These are phyloP conservation scores for Schizochytrium sp. DNA, from an alignment of 108 stramenopile genomes.

Conservation along the genomic window DNA sequence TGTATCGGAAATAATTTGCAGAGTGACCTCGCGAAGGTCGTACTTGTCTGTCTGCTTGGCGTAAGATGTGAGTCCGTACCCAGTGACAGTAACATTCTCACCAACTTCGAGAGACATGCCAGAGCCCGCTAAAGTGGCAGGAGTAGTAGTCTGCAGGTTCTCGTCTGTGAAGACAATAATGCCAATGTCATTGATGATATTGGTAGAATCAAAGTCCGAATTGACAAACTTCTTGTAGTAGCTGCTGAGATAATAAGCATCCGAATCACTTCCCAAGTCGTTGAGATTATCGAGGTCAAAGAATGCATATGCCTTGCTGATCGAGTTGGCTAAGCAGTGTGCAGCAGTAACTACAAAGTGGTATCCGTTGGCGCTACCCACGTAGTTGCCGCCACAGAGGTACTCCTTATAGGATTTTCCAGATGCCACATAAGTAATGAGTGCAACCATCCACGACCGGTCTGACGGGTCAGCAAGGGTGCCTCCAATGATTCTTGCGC, in stretches of 20 bases:
- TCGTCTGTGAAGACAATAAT: neutral
- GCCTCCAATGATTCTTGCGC: neutral
- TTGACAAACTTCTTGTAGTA: too few species aligned
- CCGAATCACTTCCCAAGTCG: too few species aligned
- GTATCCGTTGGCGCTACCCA: neutral
- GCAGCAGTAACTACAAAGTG: neutral
- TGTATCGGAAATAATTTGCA: neutral
- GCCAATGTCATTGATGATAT: neutral
- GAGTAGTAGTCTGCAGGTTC: neutral
- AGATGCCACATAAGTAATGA: neutral
- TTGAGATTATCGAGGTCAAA: neutral
- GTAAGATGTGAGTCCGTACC: neutral
- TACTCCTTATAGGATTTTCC: neutral
- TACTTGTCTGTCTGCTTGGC: neutral
- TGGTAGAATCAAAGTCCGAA: too few species aligned
- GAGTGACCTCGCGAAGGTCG: neutral
- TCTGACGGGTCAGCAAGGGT: neutral
- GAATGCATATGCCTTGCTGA: neutral
- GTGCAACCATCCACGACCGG: neutral
- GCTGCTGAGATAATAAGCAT: too few species aligned
- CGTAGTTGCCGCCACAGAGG: neutral
- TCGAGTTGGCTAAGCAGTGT: neutral
- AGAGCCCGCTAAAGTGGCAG: neutral
- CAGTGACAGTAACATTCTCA: constrained; percentile 7
- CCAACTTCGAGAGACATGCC: neutral